Percentiles rank a stretch among this genome's conserved stretches.
phyloP scores from a whole-genome alignment of 1,284 basidiomycete genomes.

The Phellopilus nigrolimitatus region DNA sequence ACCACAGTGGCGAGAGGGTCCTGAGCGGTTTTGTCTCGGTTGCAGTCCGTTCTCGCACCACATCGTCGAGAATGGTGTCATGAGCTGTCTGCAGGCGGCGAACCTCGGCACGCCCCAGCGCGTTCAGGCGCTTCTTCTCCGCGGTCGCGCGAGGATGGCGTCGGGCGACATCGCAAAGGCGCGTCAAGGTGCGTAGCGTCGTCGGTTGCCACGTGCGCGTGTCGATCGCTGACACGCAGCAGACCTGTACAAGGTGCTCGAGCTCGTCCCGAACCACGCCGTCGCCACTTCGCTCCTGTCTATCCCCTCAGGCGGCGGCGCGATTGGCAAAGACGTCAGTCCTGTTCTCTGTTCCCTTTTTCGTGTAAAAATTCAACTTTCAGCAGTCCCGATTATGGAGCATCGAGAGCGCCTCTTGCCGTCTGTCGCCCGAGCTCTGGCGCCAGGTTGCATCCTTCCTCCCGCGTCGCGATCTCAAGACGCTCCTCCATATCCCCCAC shows the following conservation, averaged over 20 bases:
- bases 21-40: constrained; percentile 19
- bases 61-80: constrained; percentile 68
- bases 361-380: background rate
- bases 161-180: constrained; percentile 56
- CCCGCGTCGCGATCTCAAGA: constrained; percentile 60
- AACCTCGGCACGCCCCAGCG: constrained; percentile 48
- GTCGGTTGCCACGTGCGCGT: constrained; percentile 23
- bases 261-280: constrained; percentile 60
- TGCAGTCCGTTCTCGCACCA: constrained; percentile 44
- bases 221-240: background rate
- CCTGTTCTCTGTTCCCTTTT: constrained; percentile 17
- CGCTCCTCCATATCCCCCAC: constrained; percentile 59
- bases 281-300: constrained; percentile 51
- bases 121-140: constrained; percentile 56
- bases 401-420: constrained; percentile 28
- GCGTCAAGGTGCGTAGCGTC: constrained; percentile 50
- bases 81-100: constrained; percentile 58
- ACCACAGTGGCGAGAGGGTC: constrained; percentile 22
- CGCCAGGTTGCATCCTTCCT: constrained; percentile 59
- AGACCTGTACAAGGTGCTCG: constrained; percentile 64
- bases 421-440: constrained; percentile 67
- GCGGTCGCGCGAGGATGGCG: constrained; percentile 57
- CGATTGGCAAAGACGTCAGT: constrained; percentile 32
- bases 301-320: constrained; percentile 27
- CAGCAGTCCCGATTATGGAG: constrained; percentile 18